Evolutionary conservation across 305 asterid species (phyloP).

Genomic region (Solanum hybrid): DNA sequence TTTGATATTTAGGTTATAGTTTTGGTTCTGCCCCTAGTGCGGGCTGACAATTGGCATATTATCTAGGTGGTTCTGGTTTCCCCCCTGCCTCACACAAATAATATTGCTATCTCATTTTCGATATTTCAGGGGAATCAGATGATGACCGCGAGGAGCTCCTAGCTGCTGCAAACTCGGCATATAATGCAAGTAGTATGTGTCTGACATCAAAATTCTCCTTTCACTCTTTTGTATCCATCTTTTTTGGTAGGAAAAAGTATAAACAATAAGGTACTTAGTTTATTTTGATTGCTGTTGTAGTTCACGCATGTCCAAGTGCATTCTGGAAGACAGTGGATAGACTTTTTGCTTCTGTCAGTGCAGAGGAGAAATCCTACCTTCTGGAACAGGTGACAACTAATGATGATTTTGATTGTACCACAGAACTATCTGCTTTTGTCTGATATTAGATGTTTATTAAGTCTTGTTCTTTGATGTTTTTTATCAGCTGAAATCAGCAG

Average conservation of each 20-base stretch:
- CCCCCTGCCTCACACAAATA: not conserved
- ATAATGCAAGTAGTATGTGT: slow-evolving; percentile 54
- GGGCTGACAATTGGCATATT: not conserved
- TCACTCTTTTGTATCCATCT: not conserved
- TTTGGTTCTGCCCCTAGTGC: not conserved
- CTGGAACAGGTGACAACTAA: slow-evolving; percentile 52
- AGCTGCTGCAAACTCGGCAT: slow-evolving; percentile 65
- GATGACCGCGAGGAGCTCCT: slow-evolving; percentile 87
- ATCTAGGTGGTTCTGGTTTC: not conserved
- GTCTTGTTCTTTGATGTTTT: slow-evolving; percentile 12
- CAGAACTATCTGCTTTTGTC: not conserved
- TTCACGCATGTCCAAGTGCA: slow-evolving; percentile 62
- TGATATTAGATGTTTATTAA: not conserved
- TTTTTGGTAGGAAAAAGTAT: not conserved
- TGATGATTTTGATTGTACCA: not conserved
- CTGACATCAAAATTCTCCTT: not conserved
- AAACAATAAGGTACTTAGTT: not conserved
- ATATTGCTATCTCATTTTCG: slow-evolving; percentile 11
- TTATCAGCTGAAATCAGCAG: slow-evolving; percentile 58
- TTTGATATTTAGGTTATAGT: not conserved
- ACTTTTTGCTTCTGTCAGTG: slow-evolving; percentile 53
- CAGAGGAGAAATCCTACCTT: slow-evolving; percentile 55
- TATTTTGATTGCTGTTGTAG: slow-evolving; percentile 31
- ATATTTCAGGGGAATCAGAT: slow-evolving; percentile 73
- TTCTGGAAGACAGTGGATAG: slow-evolving; percentile 82